Evolutionary conservation across 768 basidiomycete genomes (phyloP).

Genomic region (Pluteus cervinus): DNA sequence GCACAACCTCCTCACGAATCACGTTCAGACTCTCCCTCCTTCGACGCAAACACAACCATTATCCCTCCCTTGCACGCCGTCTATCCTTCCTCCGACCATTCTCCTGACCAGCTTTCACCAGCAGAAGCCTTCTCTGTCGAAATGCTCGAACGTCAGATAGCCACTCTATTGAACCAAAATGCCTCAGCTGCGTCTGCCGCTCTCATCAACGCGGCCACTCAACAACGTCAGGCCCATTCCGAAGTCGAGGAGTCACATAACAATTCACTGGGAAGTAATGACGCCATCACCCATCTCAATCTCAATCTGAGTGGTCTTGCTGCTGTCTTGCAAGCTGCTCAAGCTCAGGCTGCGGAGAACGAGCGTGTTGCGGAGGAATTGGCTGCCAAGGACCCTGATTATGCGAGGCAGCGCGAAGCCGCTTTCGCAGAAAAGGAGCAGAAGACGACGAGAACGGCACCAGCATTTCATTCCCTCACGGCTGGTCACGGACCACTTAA

Average conservation of each 20-base stretch:
- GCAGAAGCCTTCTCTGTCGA: conserved; percentile 58
- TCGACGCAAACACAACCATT: conserved; percentile 29
- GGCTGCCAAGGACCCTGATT: conserved; percentile 38
- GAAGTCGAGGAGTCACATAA: conserved; percentile 24
- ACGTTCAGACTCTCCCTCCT: conserved; percentile 23
- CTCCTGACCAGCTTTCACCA: conserved; percentile 28
- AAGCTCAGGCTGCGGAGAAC: conserved; percentile 49
- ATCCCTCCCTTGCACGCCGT: conserved; percentile 32
- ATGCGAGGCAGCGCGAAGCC: conserved; percentile 38
- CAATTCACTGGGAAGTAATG: conserved; percentile 24
- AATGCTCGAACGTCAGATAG: conserved; percentile 74
- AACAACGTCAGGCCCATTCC: conserved; percentile 52
- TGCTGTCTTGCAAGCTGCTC: conserved; percentile 77
- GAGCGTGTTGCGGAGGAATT: conserved; percentile 38
- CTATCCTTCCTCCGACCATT: conserved; percentile 29
- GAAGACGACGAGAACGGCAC: conserved; percentile 59
- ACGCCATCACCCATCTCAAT: conserved; percentile 37
- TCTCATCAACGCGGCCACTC: conserved; percentile 57
- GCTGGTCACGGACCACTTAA: conserved; percentile 41
- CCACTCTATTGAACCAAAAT: conserved; percentile 68
- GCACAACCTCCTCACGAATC: conserved; percentile 23
- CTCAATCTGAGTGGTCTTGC: conserved; percentile 61
- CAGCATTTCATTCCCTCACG: conserved; percentile 75
- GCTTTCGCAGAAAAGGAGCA: conserved; percentile 39
- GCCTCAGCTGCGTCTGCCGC: conserved; percentile 65